Percentiles rank a stretch among this genome's conserved stretches.
Conservation (phyloP, 176 grass and related monocot species). For the Sorghum bicolor region DNA sequence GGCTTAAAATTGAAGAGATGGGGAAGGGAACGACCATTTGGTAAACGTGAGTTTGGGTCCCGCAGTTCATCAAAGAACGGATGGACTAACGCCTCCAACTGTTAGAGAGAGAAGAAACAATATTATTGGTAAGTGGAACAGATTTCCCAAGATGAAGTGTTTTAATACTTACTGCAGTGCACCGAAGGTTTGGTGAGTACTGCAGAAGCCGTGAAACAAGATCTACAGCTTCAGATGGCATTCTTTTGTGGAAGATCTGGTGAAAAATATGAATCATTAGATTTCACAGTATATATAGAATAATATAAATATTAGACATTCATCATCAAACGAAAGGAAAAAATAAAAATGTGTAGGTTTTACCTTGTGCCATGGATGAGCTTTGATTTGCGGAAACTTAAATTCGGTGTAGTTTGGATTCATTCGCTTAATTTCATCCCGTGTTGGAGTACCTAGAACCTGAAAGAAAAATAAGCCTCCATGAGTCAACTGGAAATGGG, state of each 20-base stretch:
- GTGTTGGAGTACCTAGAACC: slow-evolving; percentile 86
- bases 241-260: slow-evolving; percentile 88
- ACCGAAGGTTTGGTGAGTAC: slow-evolving; percentile 83
- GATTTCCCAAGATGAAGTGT: neutral
- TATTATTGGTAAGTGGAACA: neutral
- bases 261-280: slow-evolving; percentile 25
- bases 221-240: slow-evolving; percentile 95
- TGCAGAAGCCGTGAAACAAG: slow-evolving; percentile 88
- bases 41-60: slow-evolving; percentile 61
- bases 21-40: slow-evolving; percentile 66
- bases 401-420: slow-evolving; percentile 84
- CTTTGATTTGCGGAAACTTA: slow-evolving; percentile 89
- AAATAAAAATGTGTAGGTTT: neutral
- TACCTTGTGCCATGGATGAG: slow-evolving; percentile 86
- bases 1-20: slow-evolving; percentile 91
- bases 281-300: neutral
- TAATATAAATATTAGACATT: neutral
- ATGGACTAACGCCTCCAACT: slow-evolving; percentile 82
- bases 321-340: neutral
- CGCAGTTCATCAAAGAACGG: slow-evolving; percentile 81
- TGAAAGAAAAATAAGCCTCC: slow-evolving; percentile 27
- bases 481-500: slow-evolving; percentile 20
- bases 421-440: slow-evolving; percentile 94
- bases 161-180: slow-evolving; percentile 70
- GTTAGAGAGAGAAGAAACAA: slow-evolving; percentile 3